Percentiles rank a stretch among this genome's conserved stretches.
These are phyloP conservation scores for Lachnellula arida DNA, from an alignment of 2,329 filamentous ascomycete species.

Conservation along the genomic window DNA sequence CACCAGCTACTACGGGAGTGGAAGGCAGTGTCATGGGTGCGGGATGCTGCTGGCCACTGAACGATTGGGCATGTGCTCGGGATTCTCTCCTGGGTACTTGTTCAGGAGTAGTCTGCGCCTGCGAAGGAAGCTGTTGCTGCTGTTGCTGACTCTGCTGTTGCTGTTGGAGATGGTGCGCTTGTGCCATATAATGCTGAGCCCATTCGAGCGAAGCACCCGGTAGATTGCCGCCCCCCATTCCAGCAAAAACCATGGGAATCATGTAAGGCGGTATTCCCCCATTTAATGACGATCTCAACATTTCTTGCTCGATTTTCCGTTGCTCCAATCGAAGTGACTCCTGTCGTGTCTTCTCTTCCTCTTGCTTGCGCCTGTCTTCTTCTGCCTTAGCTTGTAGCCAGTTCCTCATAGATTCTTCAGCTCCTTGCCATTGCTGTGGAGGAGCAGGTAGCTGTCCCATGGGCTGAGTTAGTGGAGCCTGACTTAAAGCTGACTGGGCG, in stretches of 20 bases:
- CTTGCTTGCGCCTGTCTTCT: constrained; percentile 68
- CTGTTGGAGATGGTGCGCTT: constrained; percentile 45
- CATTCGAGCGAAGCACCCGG: constrained; percentile 60
- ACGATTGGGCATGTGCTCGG: constrained; percentile 30
- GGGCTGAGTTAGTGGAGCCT: constrained; percentile 30
- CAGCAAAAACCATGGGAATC: constrained; percentile 70
- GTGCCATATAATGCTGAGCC: constrained; percentile 61
- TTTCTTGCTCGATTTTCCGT: constrained; percentile 66
- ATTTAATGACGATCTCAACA: constrained; percentile 62
- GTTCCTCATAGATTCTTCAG: constrained; percentile 65
- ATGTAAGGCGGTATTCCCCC: constrained; percentile 70
- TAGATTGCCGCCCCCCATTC: constrained; percentile 60
- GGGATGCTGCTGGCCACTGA: constrained; percentile 23
- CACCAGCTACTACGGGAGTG: constrained; percentile 25
- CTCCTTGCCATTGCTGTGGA: constrained; percentile 61
- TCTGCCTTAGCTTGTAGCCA: constrained; percentile 70
- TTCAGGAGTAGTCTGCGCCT: constrained; percentile 48
- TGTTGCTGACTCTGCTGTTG: constrained; percentile 29
- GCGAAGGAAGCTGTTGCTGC: constrained; percentile 40
- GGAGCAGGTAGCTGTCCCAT: constrained; percentile 56
- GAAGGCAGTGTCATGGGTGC: constrained; percentile 28
- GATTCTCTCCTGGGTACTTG: constrained; percentile 51
- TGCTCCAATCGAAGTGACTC: constrained; percentile 67
- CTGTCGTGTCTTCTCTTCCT: constrained; percentile 63
- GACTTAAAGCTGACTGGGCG: constrained; percentile 34